phyloP scores from a whole-genome alignment of 2,329 filamentous ascomycete genomes.

The Colletotrichum trifolii region DNA sequence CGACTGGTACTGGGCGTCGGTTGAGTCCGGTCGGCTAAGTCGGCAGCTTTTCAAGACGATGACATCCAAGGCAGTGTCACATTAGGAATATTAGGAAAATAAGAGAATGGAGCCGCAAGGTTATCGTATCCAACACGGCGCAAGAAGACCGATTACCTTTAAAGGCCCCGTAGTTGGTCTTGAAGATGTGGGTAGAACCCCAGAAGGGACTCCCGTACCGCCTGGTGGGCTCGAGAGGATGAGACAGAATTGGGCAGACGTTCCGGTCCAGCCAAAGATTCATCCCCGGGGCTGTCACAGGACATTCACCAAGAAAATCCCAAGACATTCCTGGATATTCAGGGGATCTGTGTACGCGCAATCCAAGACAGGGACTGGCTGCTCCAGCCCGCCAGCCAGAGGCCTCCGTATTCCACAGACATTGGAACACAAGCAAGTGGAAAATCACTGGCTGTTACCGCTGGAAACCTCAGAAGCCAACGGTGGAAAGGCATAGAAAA shows the following conservation, averaged over 20 bases:
- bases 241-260: slow-evolving; percentile 4
- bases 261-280: neutral
- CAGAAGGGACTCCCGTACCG: slow-evolving; percentile 1
- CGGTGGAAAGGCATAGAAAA: neutral
- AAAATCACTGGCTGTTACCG: too few species aligned
- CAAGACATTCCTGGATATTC: slow-evolving; percentile 12
- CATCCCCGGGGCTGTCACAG: neutral
- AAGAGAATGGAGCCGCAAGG: neutral
- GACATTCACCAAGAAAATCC: slow-evolving; percentile 4
- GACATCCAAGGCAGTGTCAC: too few species aligned
- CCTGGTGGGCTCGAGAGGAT: slow-evolving; percentile 5
- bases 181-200: slow-evolving; percentile 17
- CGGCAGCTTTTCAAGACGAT: too few species aligned
- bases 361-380: slow-evolving; percentile 12
- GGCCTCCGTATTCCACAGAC: neutral
- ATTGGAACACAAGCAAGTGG: neutral
- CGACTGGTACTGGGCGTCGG: too few species aligned
- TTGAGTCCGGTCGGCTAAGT: too few species aligned
- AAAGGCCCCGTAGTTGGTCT: neutral
- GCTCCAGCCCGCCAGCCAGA: neutral
- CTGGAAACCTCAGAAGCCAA: neutral
- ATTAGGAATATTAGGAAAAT: neutral
- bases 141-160: slow-evolving; percentile 18
- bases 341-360: slow-evolving; percentile 10
- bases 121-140: neutral